phyloP scores from a whole-genome alignment of 495 filamentous ascomycete species.

The Podospora tetraspora region DNA sequence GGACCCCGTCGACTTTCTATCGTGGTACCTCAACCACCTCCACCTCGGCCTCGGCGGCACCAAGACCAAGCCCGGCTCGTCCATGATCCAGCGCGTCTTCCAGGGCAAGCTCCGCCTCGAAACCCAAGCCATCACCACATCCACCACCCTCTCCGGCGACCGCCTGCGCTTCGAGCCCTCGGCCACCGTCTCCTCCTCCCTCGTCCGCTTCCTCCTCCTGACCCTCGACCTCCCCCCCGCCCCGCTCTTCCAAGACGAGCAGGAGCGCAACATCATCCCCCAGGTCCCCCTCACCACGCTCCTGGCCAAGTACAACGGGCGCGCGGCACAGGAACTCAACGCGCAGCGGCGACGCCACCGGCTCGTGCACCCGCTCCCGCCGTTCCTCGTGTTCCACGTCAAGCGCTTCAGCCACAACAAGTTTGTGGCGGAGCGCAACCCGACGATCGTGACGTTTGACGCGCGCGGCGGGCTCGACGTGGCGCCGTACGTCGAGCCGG shows the following conservation, averaged over 20 bases:
- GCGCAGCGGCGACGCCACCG: conserved; percentile 83
- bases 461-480: conserved; percentile 75
- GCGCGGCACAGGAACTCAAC: conserved; percentile 80
- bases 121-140: conserved; percentile 89
- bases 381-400: conserved; percentile 89
- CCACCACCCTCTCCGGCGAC: conserved; percentile 72
- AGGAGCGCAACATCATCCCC: conserved; percentile 89
- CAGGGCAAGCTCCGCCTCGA: conserved; percentile 89
- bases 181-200: conserved; percentile 67
- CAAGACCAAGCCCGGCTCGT: conserved; percentile 74
- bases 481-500: conserved; percentile 69
- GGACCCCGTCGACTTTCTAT: conserved; percentile 92
- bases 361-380: conserved; percentile 85
- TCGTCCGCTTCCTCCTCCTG: conserved; percentile 77
- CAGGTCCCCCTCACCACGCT: conserved; percentile 88
- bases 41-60: conserved; percentile 88
- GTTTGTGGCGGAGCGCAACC: conserved; percentile 92
- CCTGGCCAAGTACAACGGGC: conserved; percentile 89
- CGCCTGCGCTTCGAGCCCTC: conserved; percentile 93
- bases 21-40: conserved; percentile 94
- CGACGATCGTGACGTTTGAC: conserved; percentile 95
- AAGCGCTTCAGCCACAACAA: conserved; percentile 96
- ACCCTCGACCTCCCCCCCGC: conserved; percentile 89
- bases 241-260: conserved; percentile 93
- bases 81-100: conserved; percentile 85